phyloP scores from a whole-genome alignment of 140 eudicot species.

The Ambrosia hybrid region DNA sequence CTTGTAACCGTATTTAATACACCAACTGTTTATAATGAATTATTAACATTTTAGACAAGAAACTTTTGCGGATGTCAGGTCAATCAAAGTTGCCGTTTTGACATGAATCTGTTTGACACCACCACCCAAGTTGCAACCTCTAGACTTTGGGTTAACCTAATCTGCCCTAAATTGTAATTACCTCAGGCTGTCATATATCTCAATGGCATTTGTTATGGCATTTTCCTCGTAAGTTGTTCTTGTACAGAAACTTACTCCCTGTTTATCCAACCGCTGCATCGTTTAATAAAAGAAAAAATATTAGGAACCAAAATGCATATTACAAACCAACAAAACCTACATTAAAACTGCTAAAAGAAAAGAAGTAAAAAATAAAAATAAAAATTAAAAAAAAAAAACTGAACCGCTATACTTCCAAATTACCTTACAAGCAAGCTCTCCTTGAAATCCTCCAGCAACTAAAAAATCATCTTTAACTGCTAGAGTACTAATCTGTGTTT shows the following conservation, averaged over 20 bases:
- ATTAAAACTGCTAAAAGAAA: not conserved
- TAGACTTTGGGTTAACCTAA: too few relatives aligned
- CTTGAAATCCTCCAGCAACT: constrained; percentile 97
- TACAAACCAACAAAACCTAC: not conserved
- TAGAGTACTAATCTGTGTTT: constrained; percentile 84
- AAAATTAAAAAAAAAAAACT: not conserved
- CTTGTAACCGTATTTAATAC: not conserved
- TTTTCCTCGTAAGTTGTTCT: constrained; percentile 87
- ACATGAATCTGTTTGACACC: too few relatives aligned
- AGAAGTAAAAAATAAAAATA: not conserved
- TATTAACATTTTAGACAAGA: not conserved
- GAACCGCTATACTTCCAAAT: not conserved
- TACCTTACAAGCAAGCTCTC: constrained; percentile 94
- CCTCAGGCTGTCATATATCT: constrained; percentile 75
- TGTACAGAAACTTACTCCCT: constrained; percentile 82
- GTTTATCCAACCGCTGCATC: constrained; percentile 70
- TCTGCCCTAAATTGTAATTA: constrained; percentile 19
- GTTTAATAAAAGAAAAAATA: constrained; percentile 10
- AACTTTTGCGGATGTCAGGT: not conserved
- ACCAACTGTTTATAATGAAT: not conserved
- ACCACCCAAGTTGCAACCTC: too few relatives aligned
- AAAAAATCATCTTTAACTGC: constrained; percentile 72
- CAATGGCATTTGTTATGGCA: constrained; percentile 93
- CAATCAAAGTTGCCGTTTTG: too few relatives aligned
- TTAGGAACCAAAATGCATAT: constrained; percentile 20